Base-by-base conservation (phyloP, 805 yeast species). In the Candida jianshihensis region DNA sequence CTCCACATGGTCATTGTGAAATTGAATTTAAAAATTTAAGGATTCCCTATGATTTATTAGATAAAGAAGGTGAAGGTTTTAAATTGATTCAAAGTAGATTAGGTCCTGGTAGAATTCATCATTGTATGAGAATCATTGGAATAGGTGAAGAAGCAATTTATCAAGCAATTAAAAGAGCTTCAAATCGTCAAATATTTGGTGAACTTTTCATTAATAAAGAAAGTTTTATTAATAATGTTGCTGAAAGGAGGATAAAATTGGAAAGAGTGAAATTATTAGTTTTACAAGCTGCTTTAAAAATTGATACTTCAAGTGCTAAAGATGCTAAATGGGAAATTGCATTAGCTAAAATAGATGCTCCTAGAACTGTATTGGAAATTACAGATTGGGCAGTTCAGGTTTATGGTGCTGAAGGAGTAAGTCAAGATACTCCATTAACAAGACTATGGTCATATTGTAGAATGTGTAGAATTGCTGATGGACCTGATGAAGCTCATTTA, bases 1-100 rank as follows among this genome's bases (percentile, higher is more conserved):
- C 82, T 19, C 84, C 84, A 4, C 83, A 77, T 51, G 84, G 84
- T n/a, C 83, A 78, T 49, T 71, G 73, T 60, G 82, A 77, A 51
- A 65, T 78, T 37, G 61, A 54, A 33, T 78, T 78, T 53, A 56
- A 62, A 24, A 59, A 71, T 48, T 70, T 63, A 41, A 72, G 64
- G 35, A 65, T 77, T 9, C 69, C 75, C 4, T 47, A 43, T 16
- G 68, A 64, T 8, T 45, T 55, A 14, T 63, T 68, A 35, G 70
- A 63, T 53, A 51, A 59, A n/a, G 59, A 73, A 38, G 82, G 84
- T 19, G 65, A 68, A 38, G 85, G 84, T 2, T 78, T 77, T 49
- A 77, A 72, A 41, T 63, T 78, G 43, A 73, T 78, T 46, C 83
- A 77, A 54, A 73, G 79, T 17, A 64, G 83, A 38, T 61, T 78